phyloP scores from a whole-genome alignment of 345 rosid genomes.

The Lepidium africanum region DNA sequence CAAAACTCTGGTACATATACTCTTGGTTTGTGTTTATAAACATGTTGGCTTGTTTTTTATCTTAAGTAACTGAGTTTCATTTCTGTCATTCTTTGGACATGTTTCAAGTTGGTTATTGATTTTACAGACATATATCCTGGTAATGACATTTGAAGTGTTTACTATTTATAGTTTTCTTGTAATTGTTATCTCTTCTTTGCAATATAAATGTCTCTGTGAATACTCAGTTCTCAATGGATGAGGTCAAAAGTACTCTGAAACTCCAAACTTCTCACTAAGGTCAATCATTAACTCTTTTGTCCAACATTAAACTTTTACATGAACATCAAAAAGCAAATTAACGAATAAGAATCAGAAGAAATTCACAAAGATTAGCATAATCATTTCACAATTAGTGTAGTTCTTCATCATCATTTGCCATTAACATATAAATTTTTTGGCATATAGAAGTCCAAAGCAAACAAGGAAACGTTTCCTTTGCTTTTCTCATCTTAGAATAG shows the following conservation, averaged over 20 bases:
- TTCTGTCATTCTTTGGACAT: slow-evolving; percentile 22
- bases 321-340: neutral
- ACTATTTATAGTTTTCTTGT: neutral
- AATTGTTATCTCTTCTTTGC: neutral
- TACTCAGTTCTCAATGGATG: neutral
- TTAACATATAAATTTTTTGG: no score
- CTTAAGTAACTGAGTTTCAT: neutral
- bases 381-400: neutral
- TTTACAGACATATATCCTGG: slow-evolving; percentile 1
- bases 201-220: neutral
- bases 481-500: no score
- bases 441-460: no score
- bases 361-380: neutral
- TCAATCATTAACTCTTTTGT: neutral
- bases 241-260: neutral
- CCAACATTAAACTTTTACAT: neutral
- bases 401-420: neutral
- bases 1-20: slow-evolving; percentile 17
- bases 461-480: no score
- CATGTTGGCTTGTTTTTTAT: neutral
- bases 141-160: slow-evolving; percentile 10
- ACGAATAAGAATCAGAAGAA: neutral
- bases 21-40: slow-evolving; percentile 9
- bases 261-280: neutral
- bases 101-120: slow-evolving; percentile 14